These are phyloP conservation scores for Calophaca sinica DNA, from an alignment of 306 rosid genomes.

Conservation along the genomic window DNA sequence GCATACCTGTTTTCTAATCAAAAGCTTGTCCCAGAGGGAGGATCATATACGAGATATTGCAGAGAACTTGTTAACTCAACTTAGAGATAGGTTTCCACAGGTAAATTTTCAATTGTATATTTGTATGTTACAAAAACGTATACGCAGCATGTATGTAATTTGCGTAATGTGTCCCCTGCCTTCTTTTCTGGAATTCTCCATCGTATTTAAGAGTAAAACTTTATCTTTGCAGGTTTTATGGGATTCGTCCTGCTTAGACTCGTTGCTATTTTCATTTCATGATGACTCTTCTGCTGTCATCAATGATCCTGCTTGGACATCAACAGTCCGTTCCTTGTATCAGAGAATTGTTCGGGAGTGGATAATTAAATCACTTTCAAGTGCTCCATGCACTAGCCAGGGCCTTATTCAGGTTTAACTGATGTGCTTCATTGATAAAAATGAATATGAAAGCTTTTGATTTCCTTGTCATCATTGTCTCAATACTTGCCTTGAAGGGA, in stretches of 20 bases:
- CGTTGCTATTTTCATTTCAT: constrained; percentile 83
- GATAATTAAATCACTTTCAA: constrained; percentile 90
- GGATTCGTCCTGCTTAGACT: constrained; percentile 90
- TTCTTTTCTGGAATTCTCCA: constrained; percentile 34
- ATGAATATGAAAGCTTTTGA: background rate
- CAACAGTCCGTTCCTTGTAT: constrained; percentile 80
- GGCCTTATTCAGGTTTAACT: constrained; percentile 95
- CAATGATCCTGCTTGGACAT: constrained; percentile 94
- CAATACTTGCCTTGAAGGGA: constrained; percentile 30
- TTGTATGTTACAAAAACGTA: constrained; percentile 13
- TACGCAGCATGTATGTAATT: constrained; percentile 13
- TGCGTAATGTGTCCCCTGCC: constrained; percentile 2
- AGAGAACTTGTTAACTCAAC: constrained; percentile 85
- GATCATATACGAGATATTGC: constrained; percentile 85
- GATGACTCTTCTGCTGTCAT: constrained; percentile 77
- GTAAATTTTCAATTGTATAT: constrained; percentile 47
- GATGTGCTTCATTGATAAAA: constrained; percentile 42
- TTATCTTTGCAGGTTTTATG: constrained; percentile 82
- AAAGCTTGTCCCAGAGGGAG: constrained; percentile 89
- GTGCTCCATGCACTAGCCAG: constrained; percentile 97
- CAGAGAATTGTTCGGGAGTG: constrained; percentile 96
- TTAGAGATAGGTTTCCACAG: constrained; percentile 96
- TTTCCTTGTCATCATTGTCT: constrained; percentile 29
- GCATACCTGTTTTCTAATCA: constrained; percentile 86
- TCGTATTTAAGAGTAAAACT: constrained; percentile 44